Conservation (phyloP, 495 filamentous ascomycete genomes). For the Penicillium riverlandense region DNA sequence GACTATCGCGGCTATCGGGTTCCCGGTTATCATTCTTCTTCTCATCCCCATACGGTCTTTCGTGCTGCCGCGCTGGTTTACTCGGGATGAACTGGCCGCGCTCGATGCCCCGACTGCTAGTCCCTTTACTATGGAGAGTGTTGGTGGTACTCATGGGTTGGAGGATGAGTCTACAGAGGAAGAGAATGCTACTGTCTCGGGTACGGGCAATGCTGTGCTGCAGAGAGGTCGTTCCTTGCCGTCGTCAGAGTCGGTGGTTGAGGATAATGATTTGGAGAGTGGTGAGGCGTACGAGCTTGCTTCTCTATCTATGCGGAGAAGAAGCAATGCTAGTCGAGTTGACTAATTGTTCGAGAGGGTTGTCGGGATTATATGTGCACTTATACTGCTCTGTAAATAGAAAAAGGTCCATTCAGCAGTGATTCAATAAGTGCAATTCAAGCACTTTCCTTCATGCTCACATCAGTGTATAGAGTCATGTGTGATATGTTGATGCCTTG, state of each 20-base stretch:
- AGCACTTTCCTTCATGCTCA: background rate
- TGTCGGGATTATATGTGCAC: background rate
- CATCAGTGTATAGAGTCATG: slow-evolving; percentile 2
- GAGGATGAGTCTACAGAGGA: slow-evolving; percentile 13
- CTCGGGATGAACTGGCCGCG: slow-evolving; percentile 55
- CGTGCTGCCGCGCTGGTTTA: slow-evolving; percentile 66
- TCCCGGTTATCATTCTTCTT: slow-evolving; percentile 77
- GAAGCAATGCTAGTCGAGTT: slow-evolving; percentile 20
- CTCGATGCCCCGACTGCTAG: slow-evolving; percentile 80
- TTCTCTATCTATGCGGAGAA: slow-evolving; percentile 17
- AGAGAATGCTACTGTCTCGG: background rate
- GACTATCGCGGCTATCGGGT: slow-evolving; percentile 90
- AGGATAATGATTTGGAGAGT: slow-evolving; percentile 33
- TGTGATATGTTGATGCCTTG: background rate
- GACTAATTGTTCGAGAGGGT: slow-evolving; percentile 1
- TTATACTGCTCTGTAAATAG: background rate
- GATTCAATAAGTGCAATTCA: no score
- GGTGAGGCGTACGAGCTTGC: slow-evolving; percentile 32
- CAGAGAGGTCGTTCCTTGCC: slow-evolving; percentile 4
- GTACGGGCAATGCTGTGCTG: slow-evolving; percentile 11
- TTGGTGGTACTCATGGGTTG: slow-evolving; percentile 61
- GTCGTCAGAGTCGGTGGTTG: slow-evolving; percentile 19
- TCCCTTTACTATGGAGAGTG: slow-evolving; percentile 78
- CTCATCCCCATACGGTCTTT: slow-evolving; percentile 72
- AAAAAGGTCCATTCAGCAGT: no score